Base-by-base conservation (phyloP, 2,329 filamentous ascomycete genomes). In the Scytalidium sp. region DNA sequence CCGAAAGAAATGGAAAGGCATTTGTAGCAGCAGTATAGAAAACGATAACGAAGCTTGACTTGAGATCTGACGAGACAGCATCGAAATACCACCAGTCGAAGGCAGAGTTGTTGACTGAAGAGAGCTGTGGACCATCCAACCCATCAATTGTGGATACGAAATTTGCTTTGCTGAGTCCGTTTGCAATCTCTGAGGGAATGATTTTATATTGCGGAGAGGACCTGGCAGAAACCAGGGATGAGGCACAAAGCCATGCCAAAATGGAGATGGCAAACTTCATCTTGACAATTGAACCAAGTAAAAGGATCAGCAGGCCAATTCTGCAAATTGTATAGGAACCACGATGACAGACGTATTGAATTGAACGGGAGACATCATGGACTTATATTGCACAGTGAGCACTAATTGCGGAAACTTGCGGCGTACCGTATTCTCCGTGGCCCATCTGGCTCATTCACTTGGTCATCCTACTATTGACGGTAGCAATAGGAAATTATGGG, bases 11-110 rank as follows among this genome's bases (percentile, higher is more conserved):
- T 1, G 72, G 67, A 6, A 75, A 74, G 10, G 67, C 69, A 3
- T 57, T 40, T 1, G 54, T 47, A 0, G 63, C 51, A 9, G 62
- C 55, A 2, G 61, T 61, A 50, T 65, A 67, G 54, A 71, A 68
- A 19, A 62, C 62, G 15, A 72, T 43, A 0, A 62, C 59, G 7
- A 70, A 45, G 0, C 61, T 63, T 19, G 60, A 56, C 1, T 59
- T 51, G 42, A 62, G 56, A 7, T 55, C 53, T 2, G 53, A 43
- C 1, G 67, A 60, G 10, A 72, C 59, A 19, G 57, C 66, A 50
- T 72, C 67, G 41, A 71, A 71, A 51, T 69, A 70, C 70, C 69
- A 72, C 67, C 68, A 71, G 55, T 60, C 56, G 23, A 40, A 58
- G 3, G 53, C 51, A 7, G 50, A 49, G 17, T 13, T 45, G 41